These are phyloP conservation scores for Xerocomellus intermedius DNA, from an alignment of 768 basidiomycete genomes.

Conservation along the genomic window DNA sequence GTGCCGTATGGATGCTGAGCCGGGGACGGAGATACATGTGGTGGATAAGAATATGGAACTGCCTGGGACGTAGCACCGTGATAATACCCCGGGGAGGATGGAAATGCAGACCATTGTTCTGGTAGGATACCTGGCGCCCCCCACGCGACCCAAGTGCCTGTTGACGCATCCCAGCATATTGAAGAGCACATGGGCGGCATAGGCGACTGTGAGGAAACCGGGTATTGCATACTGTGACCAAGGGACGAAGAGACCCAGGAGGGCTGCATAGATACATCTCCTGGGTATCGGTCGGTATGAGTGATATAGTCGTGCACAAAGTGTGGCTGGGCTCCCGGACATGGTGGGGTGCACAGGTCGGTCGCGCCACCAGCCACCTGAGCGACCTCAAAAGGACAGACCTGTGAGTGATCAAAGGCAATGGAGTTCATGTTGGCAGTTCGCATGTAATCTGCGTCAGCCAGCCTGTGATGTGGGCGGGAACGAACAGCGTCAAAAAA, in stretches of 20 bases:
- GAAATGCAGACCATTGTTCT: slow-evolving; percentile 32
- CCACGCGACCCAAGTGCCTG: slow-evolving; percentile 32
- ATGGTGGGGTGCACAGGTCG: slow-evolving; percentile 26
- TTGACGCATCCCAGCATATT: slow-evolving; percentile 30
- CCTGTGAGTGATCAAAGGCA: slow-evolving; percentile 24
- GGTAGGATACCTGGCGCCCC: slow-evolving; percentile 22
- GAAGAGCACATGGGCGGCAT: slow-evolving; percentile 28
- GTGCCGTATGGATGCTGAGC: slow-evolving; percentile 20
- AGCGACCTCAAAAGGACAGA: slow-evolving; percentile 17
- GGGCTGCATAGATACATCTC: slow-evolving; percentile 22
- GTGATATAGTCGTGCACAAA: slow-evolving; percentile 26
- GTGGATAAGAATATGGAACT: slow-evolving; percentile 30
- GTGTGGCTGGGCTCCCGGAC: slow-evolving; percentile 24
- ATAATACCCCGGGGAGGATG: slow-evolving; percentile 28
- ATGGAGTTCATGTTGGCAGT: slow-evolving; percentile 21
- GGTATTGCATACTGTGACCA: slow-evolving; percentile 30
- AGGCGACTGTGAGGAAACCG: slow-evolving; percentile 28
- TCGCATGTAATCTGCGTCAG: slow-evolving; percentile 21
- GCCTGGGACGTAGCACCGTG: slow-evolving; percentile 22
- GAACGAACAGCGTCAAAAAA: slow-evolving; percentile 39
- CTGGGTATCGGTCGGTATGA: slow-evolving; percentile 22
- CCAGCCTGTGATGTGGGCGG: slow-evolving; percentile 24
- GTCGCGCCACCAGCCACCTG: slow-evolving; percentile 23
- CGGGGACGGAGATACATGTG: slow-evolving; percentile 23
- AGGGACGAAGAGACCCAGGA: slow-evolving; percentile 29